A percentile compares a stretch with the other conserved stretches of the same genome.
Conservation (phyloP, 2,329 filamentous ascomycete species). For the Penicillium palitans region DNA sequence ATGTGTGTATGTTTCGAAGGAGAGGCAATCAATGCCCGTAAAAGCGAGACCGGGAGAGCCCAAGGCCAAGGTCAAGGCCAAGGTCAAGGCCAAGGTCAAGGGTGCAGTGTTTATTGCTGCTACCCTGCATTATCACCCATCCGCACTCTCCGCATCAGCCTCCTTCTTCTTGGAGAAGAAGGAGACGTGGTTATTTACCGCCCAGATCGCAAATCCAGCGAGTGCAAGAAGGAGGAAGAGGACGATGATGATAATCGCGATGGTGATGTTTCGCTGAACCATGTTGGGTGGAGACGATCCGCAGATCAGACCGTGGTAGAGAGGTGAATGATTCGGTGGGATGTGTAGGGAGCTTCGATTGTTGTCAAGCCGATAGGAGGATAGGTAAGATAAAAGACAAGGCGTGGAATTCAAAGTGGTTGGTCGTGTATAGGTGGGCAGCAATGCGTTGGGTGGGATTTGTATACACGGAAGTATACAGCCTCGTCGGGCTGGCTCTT, state of each 20-base stretch:
- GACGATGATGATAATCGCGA: slow-evolving; percentile 53
- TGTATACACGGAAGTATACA: slow-evolving; percentile 10
- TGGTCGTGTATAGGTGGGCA: background rate
- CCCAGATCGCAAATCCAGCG: slow-evolving; percentile 42
- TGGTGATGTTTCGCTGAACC: slow-evolving; percentile 49
- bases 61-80: background rate
- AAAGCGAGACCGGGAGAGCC: background rate
- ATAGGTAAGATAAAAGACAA: background rate
- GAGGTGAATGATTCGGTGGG: background rate
- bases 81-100: background rate
- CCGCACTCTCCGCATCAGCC: slow-evolving; percentile 35
- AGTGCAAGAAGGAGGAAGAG: slow-evolving; percentile 50
- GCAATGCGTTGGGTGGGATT: slow-evolving; percentile 4
- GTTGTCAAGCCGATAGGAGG: background rate
- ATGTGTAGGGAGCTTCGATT: background rate
- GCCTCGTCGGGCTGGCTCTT: slow-evolving; percentile 3
- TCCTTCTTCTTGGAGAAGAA: slow-evolving; percentile 34
- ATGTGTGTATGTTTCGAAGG: background rate
- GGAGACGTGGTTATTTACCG: slow-evolving; percentile 34
- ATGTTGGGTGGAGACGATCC: slow-evolving; percentile 30
- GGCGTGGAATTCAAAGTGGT: background rate
- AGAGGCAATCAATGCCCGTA: background rate
- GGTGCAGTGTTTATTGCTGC: background rate
- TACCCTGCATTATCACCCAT: slow-evolving; percentile 15
- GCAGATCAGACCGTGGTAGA: background rate